Conservation (phyloP, 1,284 basidiomycete genomes). For the Trametes pubescens region DNA sequence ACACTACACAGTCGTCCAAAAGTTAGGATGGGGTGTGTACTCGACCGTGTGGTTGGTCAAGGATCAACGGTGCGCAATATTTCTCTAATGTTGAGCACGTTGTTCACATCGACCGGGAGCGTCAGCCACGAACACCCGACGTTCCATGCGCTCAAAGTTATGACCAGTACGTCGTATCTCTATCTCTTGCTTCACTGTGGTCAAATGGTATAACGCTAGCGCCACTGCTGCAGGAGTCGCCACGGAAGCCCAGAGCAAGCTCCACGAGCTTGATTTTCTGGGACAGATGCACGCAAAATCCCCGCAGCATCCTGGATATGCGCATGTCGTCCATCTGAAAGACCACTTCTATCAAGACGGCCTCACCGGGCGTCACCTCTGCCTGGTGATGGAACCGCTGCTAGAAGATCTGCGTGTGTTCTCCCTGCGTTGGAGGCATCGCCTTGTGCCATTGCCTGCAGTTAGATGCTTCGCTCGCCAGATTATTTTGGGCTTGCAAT, state of each 20-base stretch:
- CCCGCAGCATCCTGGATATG: conserved; percentile 44
- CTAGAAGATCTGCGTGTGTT: conserved; percentile 7
- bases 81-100: background rate
- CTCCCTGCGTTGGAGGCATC: background rate
- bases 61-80: background rate
- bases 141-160: background rate
- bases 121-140: background rate
- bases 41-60: conserved; percentile 48
- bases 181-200: background rate
- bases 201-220: background rate
- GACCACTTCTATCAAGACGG: conserved; percentile 50
- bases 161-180: background rate
- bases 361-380: conserved; percentile 51
- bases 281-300: conserved; percentile 35
- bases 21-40: conserved; percentile 62
- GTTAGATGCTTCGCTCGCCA: conserved; percentile 56
- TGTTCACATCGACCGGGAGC: no score
- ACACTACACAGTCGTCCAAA: conserved; percentile 54
- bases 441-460: conserved; percentile 51
- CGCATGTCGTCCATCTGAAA: conserved; percentile 52
- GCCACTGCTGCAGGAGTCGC: background rate
- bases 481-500: conserved; percentile 54
- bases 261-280: conserved; percentile 27
- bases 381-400: conserved; percentile 55
- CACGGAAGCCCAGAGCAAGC: background rate